phyloP scores from a whole-genome alignment of 495 filamentous ascomycete genomes.

The Penicillium desertorum region DNA sequence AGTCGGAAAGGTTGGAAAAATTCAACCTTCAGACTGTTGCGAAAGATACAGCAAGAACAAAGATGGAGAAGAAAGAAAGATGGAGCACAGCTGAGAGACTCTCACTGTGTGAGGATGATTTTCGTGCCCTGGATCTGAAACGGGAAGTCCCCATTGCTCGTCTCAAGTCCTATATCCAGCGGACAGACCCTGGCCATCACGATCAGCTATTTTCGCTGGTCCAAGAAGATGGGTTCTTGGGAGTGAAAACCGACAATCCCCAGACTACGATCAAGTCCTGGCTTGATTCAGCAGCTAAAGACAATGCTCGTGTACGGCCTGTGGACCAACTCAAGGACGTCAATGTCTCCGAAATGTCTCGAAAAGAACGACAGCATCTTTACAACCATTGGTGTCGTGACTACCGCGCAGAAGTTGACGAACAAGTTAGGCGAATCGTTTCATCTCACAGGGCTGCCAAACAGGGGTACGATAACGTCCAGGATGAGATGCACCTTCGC shows the following conservation, averaged over 20 bases:
- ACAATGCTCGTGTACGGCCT: neutral
- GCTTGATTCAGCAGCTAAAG: neutral
- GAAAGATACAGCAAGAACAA: slow-evolving; percentile 34
- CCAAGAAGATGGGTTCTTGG: neutral
- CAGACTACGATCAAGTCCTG: neutral
- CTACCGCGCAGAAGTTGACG: neutral
- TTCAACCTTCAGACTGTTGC: slow-evolving; percentile 47
- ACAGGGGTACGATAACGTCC: neutral
- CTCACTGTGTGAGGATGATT: slow-evolving; percentile 14
- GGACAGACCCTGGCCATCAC: neutral
- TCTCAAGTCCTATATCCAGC: slow-evolving; percentile 1
- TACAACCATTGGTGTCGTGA: slow-evolving; percentile 2
- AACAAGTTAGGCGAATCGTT: neutral
- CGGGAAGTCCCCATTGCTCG: neutral
- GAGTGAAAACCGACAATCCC: neutral
- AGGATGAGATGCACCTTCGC: slow-evolving; percentile 38
- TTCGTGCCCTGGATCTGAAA: slow-evolving; percentile 7
- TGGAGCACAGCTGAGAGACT: slow-evolving; percentile 17
- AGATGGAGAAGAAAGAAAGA: slow-evolving; percentile 35
- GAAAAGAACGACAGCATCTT: neutral
- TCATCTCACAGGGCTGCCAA: neutral
- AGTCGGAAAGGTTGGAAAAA: slow-evolving; percentile 48
- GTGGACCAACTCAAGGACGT: neutral
- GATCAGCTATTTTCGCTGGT: slow-evolving; percentile 3
- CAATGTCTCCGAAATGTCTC: slow-evolving; percentile 1